phyloP scores from a whole-genome alignment of 2,329 filamentous ascomycete species.

The Cladobotryum mycophilum region DNA sequence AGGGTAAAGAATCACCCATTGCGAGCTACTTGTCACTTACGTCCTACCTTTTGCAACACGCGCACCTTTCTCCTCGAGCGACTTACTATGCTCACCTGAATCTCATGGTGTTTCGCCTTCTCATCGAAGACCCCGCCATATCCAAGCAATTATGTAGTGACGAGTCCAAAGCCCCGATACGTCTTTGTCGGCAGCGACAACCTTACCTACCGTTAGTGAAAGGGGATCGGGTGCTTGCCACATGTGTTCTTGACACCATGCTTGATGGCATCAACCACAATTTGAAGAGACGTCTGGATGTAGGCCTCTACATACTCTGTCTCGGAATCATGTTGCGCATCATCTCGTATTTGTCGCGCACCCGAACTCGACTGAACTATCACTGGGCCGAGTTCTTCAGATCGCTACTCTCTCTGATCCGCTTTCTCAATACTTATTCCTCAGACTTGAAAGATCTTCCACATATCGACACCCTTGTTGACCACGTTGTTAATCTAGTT shows the following conservation, averaged over 20 bases:
- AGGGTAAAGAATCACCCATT: slow-evolving; percentile 66
- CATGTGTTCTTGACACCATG: slow-evolving; percentile 77
- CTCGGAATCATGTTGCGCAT: slow-evolving; percentile 77
- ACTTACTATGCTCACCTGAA: slow-evolving; percentile 80
- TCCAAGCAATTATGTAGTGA: slow-evolving; percentile 81
- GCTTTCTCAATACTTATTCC: slow-evolving; percentile 84
- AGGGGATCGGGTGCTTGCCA: slow-evolving; percentile 66
- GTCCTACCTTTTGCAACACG: slow-evolving; percentile 91
- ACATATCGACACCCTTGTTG: slow-evolving; percentile 67
- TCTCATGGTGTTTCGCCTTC: slow-evolving; percentile 75
- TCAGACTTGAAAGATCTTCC: slow-evolving; percentile 64
- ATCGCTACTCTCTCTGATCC: slow-evolving; percentile 76
- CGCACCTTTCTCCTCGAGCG: slow-evolving; percentile 72
- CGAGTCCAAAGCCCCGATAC: slow-evolving; percentile 65
- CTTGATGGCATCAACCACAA: slow-evolving; percentile 94
- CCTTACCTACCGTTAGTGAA: slow-evolving; percentile 74
- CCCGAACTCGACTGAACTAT: slow-evolving; percentile 73
- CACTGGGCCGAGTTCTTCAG: slow-evolving; percentile 97
- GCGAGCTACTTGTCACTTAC: slow-evolving; percentile 78
- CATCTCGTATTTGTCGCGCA: slow-evolving; percentile 76
- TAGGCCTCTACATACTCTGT: slow-evolving; percentile 74
- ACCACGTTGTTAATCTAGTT: slow-evolving; percentile 73
- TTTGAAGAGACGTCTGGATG: slow-evolving; percentile 75
- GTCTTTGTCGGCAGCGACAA: slow-evolving; percentile 82
- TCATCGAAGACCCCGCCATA: slow-evolving; percentile 77